Base-by-base conservation (phyloP, 257 asterid species). In the Capsicum pubescens region DNA sequence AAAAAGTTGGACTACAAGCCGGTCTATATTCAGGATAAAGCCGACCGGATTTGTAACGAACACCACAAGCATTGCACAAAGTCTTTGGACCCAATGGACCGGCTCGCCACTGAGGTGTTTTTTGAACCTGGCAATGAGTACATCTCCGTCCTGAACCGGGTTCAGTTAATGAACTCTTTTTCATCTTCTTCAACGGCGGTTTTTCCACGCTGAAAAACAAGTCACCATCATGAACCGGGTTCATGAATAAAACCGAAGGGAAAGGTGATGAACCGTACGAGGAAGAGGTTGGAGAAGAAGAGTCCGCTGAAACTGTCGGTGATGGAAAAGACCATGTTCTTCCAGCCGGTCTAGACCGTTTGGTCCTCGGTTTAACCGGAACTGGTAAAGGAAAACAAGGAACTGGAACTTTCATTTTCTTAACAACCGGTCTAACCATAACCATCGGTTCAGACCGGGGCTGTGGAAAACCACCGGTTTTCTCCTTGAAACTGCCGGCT, bases 91-190 rank as follows among this genome's bases (percentile, higher is more conserved):
- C 98, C 19, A 90, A 17, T 56, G 98, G 98, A 17, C 98, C 98
- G 86, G 95, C 87, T 84, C 98, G 89, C 98, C 98, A 94, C 88
- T 94, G 98, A 3, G 98, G 98, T 17, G 98, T 94, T 84, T 92
- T 93, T 54, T 91, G 93, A 19, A 94, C 98, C 83, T 90, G 92
- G 12, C 98, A 94, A 68, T 94, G 98, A 21, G 87, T 94, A 21
- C 98, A 94, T 81, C 93, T 84, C 2, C 97, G 95, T 1, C 91
- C 93, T 11, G 88, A 83, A 46, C 94, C 91, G 87, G 55, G 16
- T 3, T 93, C 97, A 5, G 83, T 50, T 8, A 85, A 86, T 15
- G 87, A 64, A 79, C 88, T 90, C 16, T 88, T 87, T 87, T 91
- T 94, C 81, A 69, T 87, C 84, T 94, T 94, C 86, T 94, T 94